phyloP scores from a whole-genome alignment of 164 flowering plant species.

The grape (Vitis vinifera) region DNA sequence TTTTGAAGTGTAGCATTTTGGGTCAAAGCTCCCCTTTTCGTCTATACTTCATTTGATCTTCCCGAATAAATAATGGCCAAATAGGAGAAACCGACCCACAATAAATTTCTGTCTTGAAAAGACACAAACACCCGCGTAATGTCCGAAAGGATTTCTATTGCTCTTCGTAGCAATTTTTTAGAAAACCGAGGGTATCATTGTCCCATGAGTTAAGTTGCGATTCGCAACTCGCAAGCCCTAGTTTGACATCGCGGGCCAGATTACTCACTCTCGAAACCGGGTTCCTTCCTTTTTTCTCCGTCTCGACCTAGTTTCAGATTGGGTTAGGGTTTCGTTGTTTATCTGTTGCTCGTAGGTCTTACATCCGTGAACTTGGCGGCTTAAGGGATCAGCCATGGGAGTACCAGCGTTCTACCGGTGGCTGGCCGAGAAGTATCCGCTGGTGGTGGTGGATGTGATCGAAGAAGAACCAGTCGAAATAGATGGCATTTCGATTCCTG shows the following conservation, averaged over 20 bases:
- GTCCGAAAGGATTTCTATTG: too few species aligned
- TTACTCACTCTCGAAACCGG: neutral
- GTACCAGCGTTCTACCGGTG: slow-evolving; percentile 94
- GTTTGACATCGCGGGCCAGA: neutral
- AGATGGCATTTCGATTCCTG: slow-evolving; percentile 69
- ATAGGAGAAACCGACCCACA: neutral
- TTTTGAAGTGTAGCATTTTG: too few species aligned
- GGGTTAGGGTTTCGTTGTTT: slow-evolving; percentile 5
- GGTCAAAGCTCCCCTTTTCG: too few species aligned
- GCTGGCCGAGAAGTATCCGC: slow-evolving; percentile 92
- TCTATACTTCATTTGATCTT: too few species aligned
- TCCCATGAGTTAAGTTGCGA: neutral
- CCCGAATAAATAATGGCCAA: too few species aligned
- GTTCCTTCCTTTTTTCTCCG: too few species aligned
- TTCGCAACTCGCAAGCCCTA: slow-evolving; percentile 5
- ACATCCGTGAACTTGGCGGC: slow-evolving; percentile 9
- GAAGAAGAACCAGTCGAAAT: slow-evolving; percentile 85
- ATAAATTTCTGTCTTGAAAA: neutral
- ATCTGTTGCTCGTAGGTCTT: neutral
- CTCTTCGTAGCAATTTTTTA: too few species aligned
- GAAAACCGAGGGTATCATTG: neutral
- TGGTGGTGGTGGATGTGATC: slow-evolving; percentile 69
- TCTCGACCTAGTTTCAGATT: neutral
- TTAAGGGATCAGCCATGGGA: slow-evolving; percentile 56
- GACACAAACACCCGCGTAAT: neutral